Conservation (phyloP, 257 asterid species). For the Coffea canephora region DNA sequence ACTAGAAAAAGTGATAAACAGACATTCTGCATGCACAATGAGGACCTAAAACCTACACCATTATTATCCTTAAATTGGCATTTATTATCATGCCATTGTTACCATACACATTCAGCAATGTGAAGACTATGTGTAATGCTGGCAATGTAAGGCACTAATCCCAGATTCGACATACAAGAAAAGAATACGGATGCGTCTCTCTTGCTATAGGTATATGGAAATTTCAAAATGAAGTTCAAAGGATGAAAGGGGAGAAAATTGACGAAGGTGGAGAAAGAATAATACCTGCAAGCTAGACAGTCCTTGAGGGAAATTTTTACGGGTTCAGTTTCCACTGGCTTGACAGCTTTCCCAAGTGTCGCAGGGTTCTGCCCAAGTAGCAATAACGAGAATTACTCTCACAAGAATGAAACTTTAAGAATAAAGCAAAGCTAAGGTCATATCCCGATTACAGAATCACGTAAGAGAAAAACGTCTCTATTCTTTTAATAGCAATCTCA, state of each 20-base stretch:
- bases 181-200: neutral
- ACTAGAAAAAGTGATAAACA: neutral
- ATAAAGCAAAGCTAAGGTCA: neutral
- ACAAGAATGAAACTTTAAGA: neutral
- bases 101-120: neutral
- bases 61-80: neutral
- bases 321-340: constrained; percentile 61
- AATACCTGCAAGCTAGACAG: constrained; percentile 96
- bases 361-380: constrained; percentile 43
- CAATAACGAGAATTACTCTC: neutral
- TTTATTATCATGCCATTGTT: neutral
- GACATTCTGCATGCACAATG: neutral
- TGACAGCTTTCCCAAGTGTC: constrained; percentile 44
- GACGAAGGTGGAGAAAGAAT: neutral
- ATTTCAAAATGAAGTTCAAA: neutral
- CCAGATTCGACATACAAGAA: neutral
- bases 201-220: neutral
- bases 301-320: constrained; percentile 93
- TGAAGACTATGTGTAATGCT: neutral
- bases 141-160: neutral
- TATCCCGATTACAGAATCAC: neutral
- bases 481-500: neutral
- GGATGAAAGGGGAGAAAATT: too few species aligned
- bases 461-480: neutral
- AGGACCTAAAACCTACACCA: neutral